Conservation (phyloP, 2,329 filamentous ascomycete species). For the Myriosclerotinia curreyana region DNA sequence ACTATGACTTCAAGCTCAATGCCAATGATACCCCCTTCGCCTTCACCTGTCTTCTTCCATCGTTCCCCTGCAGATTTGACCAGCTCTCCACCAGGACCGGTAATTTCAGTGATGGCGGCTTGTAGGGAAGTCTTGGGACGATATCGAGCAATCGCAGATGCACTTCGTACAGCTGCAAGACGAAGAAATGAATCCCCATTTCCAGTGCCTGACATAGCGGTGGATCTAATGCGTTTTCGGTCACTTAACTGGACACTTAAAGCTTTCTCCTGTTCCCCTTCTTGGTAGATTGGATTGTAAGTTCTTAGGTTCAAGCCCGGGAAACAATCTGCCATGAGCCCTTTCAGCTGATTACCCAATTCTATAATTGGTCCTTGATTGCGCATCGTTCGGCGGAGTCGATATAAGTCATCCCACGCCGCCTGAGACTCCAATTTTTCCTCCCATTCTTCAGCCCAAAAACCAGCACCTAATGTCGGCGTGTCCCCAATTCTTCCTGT, state of each 20-base stretch:
- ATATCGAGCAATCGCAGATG: slow-evolving; percentile 70
- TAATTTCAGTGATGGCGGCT: slow-evolving; percentile 60
- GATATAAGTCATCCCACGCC: slow-evolving; percentile 38
- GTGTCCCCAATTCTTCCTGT: slow-evolving; percentile 85
- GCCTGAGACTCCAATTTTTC: slow-evolving; percentile 2
- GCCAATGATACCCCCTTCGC: slow-evolving; percentile 82
- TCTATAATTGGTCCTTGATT: slow-evolving; percentile 40
- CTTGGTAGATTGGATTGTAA: slow-evolving; percentile 25
- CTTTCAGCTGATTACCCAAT: slow-evolving; percentile 46
- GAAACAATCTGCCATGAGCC: slow-evolving; percentile 58
- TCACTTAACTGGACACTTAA: slow-evolving; percentile 21
- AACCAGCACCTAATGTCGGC: slow-evolving; percentile 77
- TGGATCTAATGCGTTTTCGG: slow-evolving; percentile 32
- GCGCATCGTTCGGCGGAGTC: slow-evolving; percentile 26
- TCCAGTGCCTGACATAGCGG: slow-evolving; percentile 73
- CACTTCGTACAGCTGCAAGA: slow-evolving; percentile 65
- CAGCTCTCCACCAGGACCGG: slow-evolving; percentile 70
- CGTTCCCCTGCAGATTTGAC: slow-evolving; percentile 70
- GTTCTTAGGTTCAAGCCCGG: slow-evolving; percentile 44
- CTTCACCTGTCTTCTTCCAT: slow-evolving; percentile 73
- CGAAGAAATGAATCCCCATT: slow-evolving; percentile 88
- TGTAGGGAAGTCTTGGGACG: slow-evolving; percentile 46
- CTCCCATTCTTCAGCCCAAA: slow-evolving; percentile 87
- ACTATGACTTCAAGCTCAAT: slow-evolving; percentile 58
- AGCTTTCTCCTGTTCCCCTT: slow-evolving; percentile 31